Base-by-base conservation (phyloP, 1,139 yeast genomes). In the Geotrichum reessii region DNA sequence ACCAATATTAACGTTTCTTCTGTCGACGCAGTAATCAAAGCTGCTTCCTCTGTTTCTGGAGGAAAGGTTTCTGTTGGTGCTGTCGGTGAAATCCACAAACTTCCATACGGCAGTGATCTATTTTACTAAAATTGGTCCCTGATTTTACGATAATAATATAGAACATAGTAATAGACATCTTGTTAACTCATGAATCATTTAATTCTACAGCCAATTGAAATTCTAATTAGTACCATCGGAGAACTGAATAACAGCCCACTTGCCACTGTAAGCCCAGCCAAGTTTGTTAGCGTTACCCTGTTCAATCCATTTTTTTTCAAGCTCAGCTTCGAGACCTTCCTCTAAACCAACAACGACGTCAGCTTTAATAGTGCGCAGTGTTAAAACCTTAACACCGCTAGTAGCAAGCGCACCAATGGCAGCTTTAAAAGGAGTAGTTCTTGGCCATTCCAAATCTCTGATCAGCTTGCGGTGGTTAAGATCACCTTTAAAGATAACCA, bases 351-450 rank as follows among this genome's bases (percentile, higher is more conserved):
- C 96, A 58, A 87, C 86, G n/a, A 92, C 98, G 71, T 95, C 99
- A 0, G 98, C 97, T 73, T 93, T 93, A 73, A 96, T 86, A 2
- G 99, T 93, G 76, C 99, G 83, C 67, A 93, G 78, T 33, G 95
- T 81, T 63, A 90, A 76, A 25, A 89, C 68, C 17, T 83, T 84
- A 58, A 93, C 76, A 8, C 85, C 85, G 58, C 74, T 71, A 1
- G 71, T 64, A 0, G 87, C 86, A 65, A 92, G 78, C 12, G 83
- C 81, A 59, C 87, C 89, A 63, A 92, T 81, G 2, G 97, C 93
- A 0, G 75, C 72, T 6, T 65, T 66, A 74, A 92, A 93, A 0
- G 90, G 79, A 0, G 96, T 89, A 2, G 92, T 83, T 59, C 86
- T 81, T 19, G 84, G 84, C 99, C 99, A 93, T 66, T 78, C 79